Evolutionary conservation across 306 rosid genomes (phyloP).

Genomic region (Aeschynomene evenia): DNA sequence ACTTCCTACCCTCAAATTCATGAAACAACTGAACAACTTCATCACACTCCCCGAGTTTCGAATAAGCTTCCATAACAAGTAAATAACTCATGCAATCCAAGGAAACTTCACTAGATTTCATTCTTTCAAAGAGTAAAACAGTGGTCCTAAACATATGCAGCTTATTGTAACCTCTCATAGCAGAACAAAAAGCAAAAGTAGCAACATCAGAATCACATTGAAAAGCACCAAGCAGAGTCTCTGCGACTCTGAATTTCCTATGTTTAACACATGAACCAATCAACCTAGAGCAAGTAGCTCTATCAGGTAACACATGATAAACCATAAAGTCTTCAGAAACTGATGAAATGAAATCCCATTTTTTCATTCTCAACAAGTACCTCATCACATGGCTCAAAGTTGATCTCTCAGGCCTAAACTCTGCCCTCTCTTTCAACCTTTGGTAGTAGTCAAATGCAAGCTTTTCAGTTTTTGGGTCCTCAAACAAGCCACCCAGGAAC

Average conservation of each 20-base stretch:
- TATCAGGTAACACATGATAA: constrained; percentile 56
- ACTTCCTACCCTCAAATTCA: constrained; percentile 38
- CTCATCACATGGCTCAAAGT: constrained; percentile 50
- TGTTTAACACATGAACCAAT: constrained; percentile 50
- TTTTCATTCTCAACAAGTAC: constrained; percentile 58
- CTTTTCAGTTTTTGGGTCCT: constrained; percentile 43
- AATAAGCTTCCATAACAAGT: constrained; percentile 58
- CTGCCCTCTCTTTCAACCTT: constrained; percentile 49
- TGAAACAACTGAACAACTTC: constrained; percentile 48
- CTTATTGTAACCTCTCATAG: constrained; percentile 62
- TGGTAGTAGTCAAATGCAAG: constrained; percentile 55
- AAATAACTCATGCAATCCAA: constrained; percentile 48
- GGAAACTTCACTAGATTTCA: constrained; percentile 38
- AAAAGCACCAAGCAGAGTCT: constrained; percentile 44
- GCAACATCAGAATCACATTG: constrained; percentile 33
- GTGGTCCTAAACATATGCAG: constrained; percentile 70
- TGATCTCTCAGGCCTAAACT: constrained; percentile 52
- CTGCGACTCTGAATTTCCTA: constrained; percentile 57
- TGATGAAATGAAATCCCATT: constrained; percentile 47
- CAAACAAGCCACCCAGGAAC: constrained; percentile 49
- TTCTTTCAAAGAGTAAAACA: constrained; percentile 34
- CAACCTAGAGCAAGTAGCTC: constrained; percentile 51
- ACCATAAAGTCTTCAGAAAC: constrained; percentile 50
- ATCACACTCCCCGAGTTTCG: constrained; percentile 42
- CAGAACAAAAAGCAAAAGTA: constrained; percentile 47